A percentile compares a stretch with the other conserved stretches of the same genome.
These are phyloP conservation scores for Oehlia diaphana DNA, from an alignment of 192 early-diverging fungal genomes.

Conservation along the genomic window DNA sequence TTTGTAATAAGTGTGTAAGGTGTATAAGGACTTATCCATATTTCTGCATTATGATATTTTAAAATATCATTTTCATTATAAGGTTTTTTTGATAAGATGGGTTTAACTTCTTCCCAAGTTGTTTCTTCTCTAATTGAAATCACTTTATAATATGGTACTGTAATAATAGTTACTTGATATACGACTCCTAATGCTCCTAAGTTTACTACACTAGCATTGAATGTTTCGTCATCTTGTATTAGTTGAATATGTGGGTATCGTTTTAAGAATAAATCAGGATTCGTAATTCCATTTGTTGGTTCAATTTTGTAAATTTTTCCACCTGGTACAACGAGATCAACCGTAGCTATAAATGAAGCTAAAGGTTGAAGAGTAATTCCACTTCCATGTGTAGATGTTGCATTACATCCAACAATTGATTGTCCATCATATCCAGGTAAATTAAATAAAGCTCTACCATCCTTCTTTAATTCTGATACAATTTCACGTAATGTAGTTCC, in stretches of 20 bases:
- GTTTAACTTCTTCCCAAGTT: slow-evolving; percentile 3
- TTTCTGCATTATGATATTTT: not conserved
- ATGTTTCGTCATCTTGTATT: slow-evolving; percentile 11
- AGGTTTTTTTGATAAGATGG: not conserved
- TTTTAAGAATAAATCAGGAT: not conserved
- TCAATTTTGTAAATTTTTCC: slow-evolving; percentile 8
- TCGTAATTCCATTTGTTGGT: slow-evolving; percentile 12
- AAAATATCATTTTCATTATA: not conserved
- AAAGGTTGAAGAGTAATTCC: not conserved
- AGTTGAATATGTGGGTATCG: not conserved
- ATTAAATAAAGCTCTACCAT: slow-evolving; percentile 15
- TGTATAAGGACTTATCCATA: slow-evolving; percentile 21
- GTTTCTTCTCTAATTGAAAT: slow-evolving; percentile 11
- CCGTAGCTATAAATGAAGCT: not conserved
- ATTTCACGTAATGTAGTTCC: slow-evolving; percentile 1
- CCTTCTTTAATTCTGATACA: not conserved
- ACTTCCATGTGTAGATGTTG: slow-evolving; percentile 11
- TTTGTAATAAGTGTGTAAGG: not conserved
- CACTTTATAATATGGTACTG: not conserved
- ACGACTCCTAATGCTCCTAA: slow-evolving; percentile 2
- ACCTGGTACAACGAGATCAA: not conserved
- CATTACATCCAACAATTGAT: slow-evolving; percentile 6
- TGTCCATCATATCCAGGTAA: not conserved
- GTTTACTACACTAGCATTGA: not conserved
- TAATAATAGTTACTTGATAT: not conserved